These are phyloP conservation scores for Boletus coccyginus DNA, from an alignment of 768 basidiomycete species.

Conservation along the genomic window DNA sequence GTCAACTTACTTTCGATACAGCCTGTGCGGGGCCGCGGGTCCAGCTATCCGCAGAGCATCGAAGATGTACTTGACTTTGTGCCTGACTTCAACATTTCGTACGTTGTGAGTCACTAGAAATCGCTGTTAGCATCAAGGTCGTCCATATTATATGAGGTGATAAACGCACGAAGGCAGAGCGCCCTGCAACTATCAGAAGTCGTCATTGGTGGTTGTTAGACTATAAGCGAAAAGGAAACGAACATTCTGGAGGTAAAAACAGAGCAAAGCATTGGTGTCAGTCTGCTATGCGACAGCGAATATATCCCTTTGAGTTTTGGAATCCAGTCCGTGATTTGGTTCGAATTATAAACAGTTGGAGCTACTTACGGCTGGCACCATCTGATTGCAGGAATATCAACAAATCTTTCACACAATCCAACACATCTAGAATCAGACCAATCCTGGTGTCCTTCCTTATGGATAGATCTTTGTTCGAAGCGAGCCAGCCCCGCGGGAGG, in stretches of 20 bases:
- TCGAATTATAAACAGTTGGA: not conserved
- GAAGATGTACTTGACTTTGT: conserved; percentile 8
- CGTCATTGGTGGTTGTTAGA: not conserved
- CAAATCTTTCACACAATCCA: conserved; percentile 19
- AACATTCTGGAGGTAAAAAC: conserved; percentile 51
- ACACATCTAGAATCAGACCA: conserved; percentile 6
- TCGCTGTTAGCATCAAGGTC: not conserved
- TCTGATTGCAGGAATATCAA: conserved; percentile 31
- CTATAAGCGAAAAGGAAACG: conserved; percentile 17
- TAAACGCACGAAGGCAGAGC: conserved; percentile 45
- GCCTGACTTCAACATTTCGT: not conserved
- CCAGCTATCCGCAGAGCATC: not conserved
- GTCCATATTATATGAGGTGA: not conserved
- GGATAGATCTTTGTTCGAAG: conserved; percentile 16
- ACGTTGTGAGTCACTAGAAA: conserved; percentile 27
- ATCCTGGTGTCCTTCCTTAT: conserved; percentile 6
- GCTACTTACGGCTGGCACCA: conserved; percentile 22
- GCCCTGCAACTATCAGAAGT: conserved; percentile 40
- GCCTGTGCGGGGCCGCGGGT: not conserved
- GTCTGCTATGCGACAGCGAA: not conserved
- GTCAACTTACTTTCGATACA: conserved; percentile 7
- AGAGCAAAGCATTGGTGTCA: conserved; percentile 23
- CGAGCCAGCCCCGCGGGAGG: conserved; percentile 55
- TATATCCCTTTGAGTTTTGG: not conserved
- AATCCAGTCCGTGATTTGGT: not conserved